phyloP scores from a whole-genome alignment of 352 stramenopile species.

The Globisporangium barbulae region DNA sequence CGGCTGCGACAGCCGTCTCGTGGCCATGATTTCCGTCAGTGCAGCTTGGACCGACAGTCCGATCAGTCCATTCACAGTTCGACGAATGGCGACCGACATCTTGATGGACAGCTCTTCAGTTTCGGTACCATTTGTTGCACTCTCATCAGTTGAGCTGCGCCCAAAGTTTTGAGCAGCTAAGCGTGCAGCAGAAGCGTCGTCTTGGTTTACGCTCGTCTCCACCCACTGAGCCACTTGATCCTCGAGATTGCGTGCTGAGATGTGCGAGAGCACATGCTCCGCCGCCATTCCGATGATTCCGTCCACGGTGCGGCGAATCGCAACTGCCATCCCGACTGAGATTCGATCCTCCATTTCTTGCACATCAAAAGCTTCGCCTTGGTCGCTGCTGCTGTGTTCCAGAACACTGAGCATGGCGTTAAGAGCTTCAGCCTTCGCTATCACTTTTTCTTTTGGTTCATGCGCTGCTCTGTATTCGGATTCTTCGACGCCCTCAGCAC shows the following conservation, averaged over 20 bases:
- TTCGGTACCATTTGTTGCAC: background rate
- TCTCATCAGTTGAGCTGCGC: background rate
- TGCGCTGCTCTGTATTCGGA: background rate
- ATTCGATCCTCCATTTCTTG: conserved; percentile 13
- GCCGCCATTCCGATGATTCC: conserved; percentile 25
- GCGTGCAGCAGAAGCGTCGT: background rate
- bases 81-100: conserved; percentile 39
- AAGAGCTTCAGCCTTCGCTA: background rate
- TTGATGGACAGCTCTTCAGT: conserved; percentile 23
- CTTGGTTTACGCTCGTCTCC: background rate
- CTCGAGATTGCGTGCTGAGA: conserved; percentile 12
- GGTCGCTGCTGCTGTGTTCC: background rate
- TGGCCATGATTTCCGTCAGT: conserved; percentile 27
- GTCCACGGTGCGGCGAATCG: conserved; percentile 29
- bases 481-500: background rate
- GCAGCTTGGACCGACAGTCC: conserved; percentile 39
- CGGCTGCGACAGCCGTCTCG: conserved; percentile 19
- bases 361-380: background rate
- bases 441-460: conserved; percentile 4
- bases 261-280: conserved; percentile 19
- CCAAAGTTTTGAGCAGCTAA: background rate
- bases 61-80: conserved; percentile 37
- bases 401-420: background rate
- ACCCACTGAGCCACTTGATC: conserved; percentile 12
- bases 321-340: conserved; percentile 25